Evolutionary conservation across 352 stramenopile genomes (phyloP).

Genomic region (Pythium phragmitis): DNA sequence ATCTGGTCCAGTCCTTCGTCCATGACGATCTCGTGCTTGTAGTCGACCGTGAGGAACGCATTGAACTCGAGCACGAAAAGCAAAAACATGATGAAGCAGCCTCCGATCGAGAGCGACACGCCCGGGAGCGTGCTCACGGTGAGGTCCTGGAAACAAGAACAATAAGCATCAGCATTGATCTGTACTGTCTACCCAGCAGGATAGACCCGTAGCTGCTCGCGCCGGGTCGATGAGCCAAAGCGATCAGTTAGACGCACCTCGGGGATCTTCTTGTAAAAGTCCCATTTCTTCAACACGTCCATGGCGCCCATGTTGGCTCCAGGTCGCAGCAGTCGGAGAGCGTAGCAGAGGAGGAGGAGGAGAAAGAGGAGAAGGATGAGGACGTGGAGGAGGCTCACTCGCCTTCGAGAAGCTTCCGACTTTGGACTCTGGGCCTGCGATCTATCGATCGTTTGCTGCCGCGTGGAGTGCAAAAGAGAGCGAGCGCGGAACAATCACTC

Average conservation of each 20-base stretch:
- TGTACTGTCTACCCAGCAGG: constrained; percentile 11
- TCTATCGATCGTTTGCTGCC: constrained; percentile 9
- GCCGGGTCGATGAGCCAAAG: not conserved
- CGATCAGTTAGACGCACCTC: constrained; percentile 47
- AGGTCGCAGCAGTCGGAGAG: not conserved
- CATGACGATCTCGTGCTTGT: constrained; percentile 90
- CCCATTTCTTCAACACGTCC: constrained; percentile 90
- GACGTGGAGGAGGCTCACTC: not conserved
- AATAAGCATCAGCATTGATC: constrained; percentile 5
- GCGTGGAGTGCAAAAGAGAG: constrained; percentile 2
- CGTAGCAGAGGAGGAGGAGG: not conserved
- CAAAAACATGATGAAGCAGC: constrained; percentile 88
- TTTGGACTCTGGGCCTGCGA: not conserved
- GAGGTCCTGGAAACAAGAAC: constrained; percentile 52
- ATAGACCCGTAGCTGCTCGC: constrained; percentile 2
- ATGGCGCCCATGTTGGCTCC: constrained; percentile 66
- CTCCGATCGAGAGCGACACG: constrained; percentile 80
- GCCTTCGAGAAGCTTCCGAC: constrained; percentile 6
- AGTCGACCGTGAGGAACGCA: constrained; percentile 81
- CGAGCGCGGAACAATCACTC: constrained; percentile 3
- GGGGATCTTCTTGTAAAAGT: constrained; percentile 92
- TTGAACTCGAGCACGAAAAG: constrained; percentile 91
- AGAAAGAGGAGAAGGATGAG: too few species aligned
- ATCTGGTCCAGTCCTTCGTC: constrained; percentile 83
- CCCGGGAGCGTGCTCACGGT: constrained; percentile 84